Evolutionary conservation across 805 yeast species (phyloP).

Genomic region (Lachancea dasiensis): DNA sequence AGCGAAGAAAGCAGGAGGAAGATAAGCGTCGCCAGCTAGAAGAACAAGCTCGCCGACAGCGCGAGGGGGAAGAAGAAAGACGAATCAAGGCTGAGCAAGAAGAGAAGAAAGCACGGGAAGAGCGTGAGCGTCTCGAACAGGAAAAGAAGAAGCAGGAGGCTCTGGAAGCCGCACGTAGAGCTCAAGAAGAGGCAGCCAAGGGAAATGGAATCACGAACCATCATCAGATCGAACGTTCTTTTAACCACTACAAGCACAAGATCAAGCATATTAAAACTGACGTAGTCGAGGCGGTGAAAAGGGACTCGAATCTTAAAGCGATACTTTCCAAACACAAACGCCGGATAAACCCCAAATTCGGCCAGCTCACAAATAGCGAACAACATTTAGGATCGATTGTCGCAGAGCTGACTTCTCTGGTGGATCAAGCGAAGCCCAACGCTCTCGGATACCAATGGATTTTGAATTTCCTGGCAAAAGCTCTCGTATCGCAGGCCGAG

Average conservation of each 20-base stretch:
- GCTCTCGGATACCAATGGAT: constrained; percentile 64
- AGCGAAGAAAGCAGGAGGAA: constrained; percentile 13
- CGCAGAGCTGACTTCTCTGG: constrained; percentile 43
- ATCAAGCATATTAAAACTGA: constrained; percentile 54
- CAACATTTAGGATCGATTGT: constrained; percentile 48
- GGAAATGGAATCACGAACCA: constrained; percentile 24
- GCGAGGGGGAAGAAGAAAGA: constrained; percentile 15
- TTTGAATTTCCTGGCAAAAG: constrained; percentile 77
- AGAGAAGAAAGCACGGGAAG: constrained; percentile 26
- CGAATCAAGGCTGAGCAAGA: constrained; percentile 15
- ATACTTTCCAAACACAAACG: constrained; percentile 57
- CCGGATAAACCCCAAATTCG: constrained; percentile 80
- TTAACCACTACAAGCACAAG: constrained; percentile 43
- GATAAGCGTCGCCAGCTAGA: constrained; percentile 11
- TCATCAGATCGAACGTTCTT: constrained; percentile 38
- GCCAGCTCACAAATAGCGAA: constrained; percentile 76
- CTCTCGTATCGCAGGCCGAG: constrained; percentile 85
- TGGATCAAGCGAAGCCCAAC: constrained; percentile 43
- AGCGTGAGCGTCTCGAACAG: constrained; percentile 17
- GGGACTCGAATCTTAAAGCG: constrained; percentile 49
- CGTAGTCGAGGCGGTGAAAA: constrained; percentile 50
- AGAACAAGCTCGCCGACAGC: constrained; percentile 14
- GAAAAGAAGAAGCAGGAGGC: constrained; percentile 16
- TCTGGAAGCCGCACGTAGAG: constrained; percentile 12
- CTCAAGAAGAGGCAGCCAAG: constrained; percentile 18